A percentile compares a stretch with the other conserved stretches of the same genome.
Evolutionary conservation across 2,329 filamentous ascomycete species (phyloP).

Genomic region (Aspergillus pseudotamarii): DNA sequence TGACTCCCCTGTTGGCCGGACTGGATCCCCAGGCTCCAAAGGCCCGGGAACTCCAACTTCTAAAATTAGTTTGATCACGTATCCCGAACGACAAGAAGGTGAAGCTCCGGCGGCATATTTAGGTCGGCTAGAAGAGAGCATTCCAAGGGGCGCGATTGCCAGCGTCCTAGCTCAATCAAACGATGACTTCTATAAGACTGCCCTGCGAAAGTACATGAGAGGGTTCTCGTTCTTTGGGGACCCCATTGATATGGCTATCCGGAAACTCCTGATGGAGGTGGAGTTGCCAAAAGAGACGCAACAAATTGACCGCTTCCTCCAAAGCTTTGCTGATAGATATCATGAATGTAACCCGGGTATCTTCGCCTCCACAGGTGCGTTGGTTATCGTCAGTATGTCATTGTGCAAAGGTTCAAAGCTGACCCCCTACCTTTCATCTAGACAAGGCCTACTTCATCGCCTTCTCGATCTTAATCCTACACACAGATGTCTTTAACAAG

Average conservation of each 20-base stretch:
- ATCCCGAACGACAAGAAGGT: constrained; percentile 80
- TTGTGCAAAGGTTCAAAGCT: neutral
- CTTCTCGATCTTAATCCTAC: constrained; percentile 92
- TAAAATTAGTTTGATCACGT: constrained; percentile 54
- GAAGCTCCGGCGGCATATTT: constrained; percentile 92
- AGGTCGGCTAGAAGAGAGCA: constrained; percentile 75
- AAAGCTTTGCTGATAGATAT: constrained; percentile 94
- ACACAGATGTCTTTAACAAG: constrained; percentile 99
- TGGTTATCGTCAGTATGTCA: neutral
- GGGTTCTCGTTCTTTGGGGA: constrained; percentile 94
- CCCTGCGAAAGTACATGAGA: constrained; percentile 92
- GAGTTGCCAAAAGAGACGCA: constrained; percentile 97
- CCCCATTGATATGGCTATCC: constrained; percentile 95
- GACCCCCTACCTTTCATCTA: constrained; percentile 10
- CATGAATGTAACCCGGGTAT: constrained; percentile 98
- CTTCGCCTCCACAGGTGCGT: constrained; percentile 71
- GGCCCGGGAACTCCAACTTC: constrained; percentile 72
- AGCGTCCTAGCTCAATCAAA: constrained; percentile 82
- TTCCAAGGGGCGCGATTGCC: constrained; percentile 81
- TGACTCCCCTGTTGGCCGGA: constrained; percentile 66
- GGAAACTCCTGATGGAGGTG: constrained; percentile 94
- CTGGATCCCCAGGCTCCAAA: constrained; percentile 62
- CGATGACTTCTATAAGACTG: constrained; percentile 79
- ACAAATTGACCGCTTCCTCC: constrained; percentile 91
- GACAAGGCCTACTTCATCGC: constrained; percentile 99